Base-by-base conservation (phyloP, 129 eudicot genomes). In the Saposhnikovia divaricata region DNA sequence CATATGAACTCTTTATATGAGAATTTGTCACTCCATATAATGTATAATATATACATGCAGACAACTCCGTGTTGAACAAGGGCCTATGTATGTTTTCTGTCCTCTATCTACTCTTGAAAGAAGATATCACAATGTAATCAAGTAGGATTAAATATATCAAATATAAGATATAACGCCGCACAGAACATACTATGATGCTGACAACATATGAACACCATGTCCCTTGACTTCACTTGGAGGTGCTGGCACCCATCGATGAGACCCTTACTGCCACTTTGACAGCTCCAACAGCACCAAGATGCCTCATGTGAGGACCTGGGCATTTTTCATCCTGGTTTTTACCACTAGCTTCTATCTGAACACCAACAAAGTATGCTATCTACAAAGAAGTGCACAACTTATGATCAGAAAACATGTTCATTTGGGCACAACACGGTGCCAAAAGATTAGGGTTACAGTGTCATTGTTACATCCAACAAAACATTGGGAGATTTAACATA, bases 251-350 rank as follows among this genome's bases (percentile, higher is more conserved):
- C 87, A 93, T 93, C 16, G 94, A 85, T 9, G 81, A 86, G 70
- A 89, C 79, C 83, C 98, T 88, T n/a, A 91, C 93, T 10, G 97
- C 98, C 47, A 93, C 94, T 84, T 89, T 93, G 40, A 91, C 91
- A n/a, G 96, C 97, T 68, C 88, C 98, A 59, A 93, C 95, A 16
- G 82, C 93, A 34, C 97, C 83, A 50, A 87, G 97, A 51, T 91
- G 98, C 84, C 87, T 83, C 80, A 74, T 85, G 81, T 88, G 91
- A 4, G 93, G 93, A 39, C 89, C 84, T 80, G 87, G 51, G 51
- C 72, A 85, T 13, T 77, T 78, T 69, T 80, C 74, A 37, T 79
- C 85, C 13, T 72, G 74, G 55, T 83, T 74, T 72, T 40, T 75
- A 72, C 74, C 48, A 44, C 75, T 81, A 66, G 80, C 86, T 4